Evolutionary conservation across 345 rosid species (phyloP).

Genomic region (Eucalyptus viminalis): DNA sequence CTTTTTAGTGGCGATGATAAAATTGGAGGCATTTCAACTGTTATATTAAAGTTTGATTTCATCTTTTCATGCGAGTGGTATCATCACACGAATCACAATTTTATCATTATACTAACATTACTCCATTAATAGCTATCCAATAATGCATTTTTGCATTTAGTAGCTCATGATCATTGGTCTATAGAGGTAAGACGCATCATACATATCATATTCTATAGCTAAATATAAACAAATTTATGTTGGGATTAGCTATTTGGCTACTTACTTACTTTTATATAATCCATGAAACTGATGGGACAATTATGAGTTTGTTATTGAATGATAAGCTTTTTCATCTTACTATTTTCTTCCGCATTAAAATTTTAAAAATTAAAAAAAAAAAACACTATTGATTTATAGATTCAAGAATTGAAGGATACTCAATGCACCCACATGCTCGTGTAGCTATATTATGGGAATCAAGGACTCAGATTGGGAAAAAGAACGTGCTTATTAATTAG

Average conservation of each 20-base stretch:
- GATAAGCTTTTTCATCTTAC: background rate
- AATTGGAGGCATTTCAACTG: background rate
- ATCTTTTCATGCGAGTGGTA: background rate
- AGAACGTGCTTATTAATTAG: fast-evolving
- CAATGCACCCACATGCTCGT: background rate
- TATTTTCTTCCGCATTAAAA: background rate
- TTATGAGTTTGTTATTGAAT: background rate
- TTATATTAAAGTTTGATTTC: background rate
- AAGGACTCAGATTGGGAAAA: background rate
- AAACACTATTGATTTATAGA: background rate
- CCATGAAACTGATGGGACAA: background rate
- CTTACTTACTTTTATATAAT: background rate
- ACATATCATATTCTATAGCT: background rate
- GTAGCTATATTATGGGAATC: background rate
- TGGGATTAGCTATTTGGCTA: background rate
- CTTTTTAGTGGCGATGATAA: too few species aligned
- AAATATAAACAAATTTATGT: background rate
- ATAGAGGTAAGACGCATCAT: background rate
- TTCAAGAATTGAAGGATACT: background rate
- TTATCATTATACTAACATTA: too few species aligned
- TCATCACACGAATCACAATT: background rate
- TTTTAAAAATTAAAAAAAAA: too few species aligned
- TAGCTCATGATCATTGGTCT: background rate
- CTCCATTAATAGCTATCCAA: background rate
- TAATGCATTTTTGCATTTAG: background rate